phyloP scores from a whole-genome alignment of 371 early-diverging fungal genomes.

The Dinochytrium kinnereticum region DNA sequence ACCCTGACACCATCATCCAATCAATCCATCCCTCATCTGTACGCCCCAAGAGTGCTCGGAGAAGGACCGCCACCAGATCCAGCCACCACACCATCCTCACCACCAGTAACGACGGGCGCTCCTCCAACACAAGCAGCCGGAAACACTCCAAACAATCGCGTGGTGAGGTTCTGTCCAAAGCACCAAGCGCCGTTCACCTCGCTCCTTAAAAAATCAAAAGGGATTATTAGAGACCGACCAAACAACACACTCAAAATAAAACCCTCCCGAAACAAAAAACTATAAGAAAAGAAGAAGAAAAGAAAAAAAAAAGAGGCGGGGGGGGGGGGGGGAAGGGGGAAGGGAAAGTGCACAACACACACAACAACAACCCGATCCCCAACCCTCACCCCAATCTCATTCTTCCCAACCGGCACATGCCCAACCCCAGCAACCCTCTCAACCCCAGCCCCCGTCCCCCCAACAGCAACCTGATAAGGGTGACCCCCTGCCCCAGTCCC shows the following conservation, averaged over 20 bases:
- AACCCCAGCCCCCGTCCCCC: not conserved
- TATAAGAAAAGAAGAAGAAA: not conserved
- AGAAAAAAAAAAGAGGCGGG: not conserved
- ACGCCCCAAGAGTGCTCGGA: no score
- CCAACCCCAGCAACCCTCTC: not conserved
- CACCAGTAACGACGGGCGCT: no score
- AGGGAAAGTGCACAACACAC: not conserved
- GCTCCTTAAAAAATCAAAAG: not conserved
- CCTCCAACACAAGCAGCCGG: not conserved
- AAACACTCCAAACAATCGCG: not conserved
- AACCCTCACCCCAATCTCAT: conserved; percentile 4
- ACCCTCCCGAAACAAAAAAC: not conserved
- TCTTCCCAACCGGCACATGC: not conserved
- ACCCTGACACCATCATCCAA: no score
- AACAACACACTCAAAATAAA: not conserved
- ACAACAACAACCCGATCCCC: not conserved
- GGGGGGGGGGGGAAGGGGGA: not conserved
- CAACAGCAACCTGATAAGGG: no score
- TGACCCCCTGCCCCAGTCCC: no score
- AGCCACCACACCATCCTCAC: not conserved
- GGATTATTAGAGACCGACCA: not conserved
- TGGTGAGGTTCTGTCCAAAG: not conserved
- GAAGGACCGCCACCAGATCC: no score
- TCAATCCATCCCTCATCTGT: no score
- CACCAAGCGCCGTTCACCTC: not conserved